Percentiles rank a stretch among this genome's conserved stretches.
Evolutionary conservation across 805 yeast species (phyloP).

Genomic region (Metschnikowia vanudenii): DNA sequence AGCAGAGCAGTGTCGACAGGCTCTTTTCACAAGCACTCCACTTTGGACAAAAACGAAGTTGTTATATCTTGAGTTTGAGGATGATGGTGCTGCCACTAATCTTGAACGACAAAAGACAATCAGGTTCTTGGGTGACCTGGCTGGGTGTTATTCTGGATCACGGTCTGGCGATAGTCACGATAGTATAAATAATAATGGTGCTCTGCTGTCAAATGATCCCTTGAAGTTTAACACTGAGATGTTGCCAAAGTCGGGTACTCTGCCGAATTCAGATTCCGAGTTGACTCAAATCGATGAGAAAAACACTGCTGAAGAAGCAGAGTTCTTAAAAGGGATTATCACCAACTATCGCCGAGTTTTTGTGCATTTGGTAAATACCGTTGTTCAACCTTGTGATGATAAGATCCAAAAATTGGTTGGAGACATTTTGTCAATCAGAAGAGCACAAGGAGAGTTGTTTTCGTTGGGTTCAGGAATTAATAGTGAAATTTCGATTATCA

Average conservation of each 20-base stretch:
- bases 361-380: background rate
- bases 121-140: background rate
- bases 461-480: background rate
- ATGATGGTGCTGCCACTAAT: background rate
- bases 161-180: background rate
- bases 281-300: too few relatives aligned
- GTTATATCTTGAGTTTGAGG: conserved; percentile 3
- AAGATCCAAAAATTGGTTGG: background rate
- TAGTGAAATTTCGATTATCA: background rate
- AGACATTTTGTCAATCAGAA: background rate
- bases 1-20: background rate
- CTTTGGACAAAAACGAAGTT: conserved; percentile 3
- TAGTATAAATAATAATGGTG: background rate
- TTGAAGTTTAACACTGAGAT: too few relatives aligned
- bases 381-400: conserved; percentile 2
- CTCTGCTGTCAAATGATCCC: background rate
- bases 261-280: too few relatives aligned
- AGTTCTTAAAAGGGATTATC: background rate
- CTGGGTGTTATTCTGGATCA: background rate
- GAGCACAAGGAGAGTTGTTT: background rate
- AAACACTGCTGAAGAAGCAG: background rate
- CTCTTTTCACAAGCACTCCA: background rate
- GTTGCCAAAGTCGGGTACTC: too few relatives aligned
- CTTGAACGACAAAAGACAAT: background rate
- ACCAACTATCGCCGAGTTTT: conserved; percentile 2